Conservation (phyloP, 2,329 filamentous ascomycete genomes). For the Alternaria tenuissima region DNA sequence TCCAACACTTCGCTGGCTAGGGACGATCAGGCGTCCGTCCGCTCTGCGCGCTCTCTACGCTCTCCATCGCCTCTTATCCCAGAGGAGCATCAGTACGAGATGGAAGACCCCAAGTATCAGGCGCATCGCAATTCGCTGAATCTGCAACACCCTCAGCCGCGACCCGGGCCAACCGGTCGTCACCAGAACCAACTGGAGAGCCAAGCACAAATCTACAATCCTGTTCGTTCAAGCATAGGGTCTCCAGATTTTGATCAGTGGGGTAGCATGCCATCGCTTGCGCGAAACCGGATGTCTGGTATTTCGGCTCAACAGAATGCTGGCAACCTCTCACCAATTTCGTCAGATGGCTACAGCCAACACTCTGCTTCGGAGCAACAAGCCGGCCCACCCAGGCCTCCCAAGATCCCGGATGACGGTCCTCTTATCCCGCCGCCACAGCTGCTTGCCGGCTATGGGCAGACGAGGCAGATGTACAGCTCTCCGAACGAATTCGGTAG, state of each 20-base stretch:
- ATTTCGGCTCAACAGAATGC: constrained; percentile 40
- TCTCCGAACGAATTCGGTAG: constrained; percentile 48
- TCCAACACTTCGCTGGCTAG: constrained; percentile 50
- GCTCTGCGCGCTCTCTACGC: constrained; percentile 50
- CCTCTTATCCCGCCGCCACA: constrained; percentile 64
- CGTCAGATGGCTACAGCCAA: constrained; percentile 50
- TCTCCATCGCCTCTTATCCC: constrained; percentile 64
- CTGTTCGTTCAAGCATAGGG: constrained; percentile 31
- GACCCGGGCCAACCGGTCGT: constrained; percentile 75
- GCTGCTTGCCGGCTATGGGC: constrained; percentile 50
- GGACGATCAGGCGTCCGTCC: constrained; percentile 33
- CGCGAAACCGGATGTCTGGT: constrained; percentile 51
- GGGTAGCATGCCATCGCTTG: constrained; percentile 57
- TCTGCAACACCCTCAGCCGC: constrained; percentile 79
- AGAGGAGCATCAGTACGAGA: constrained; percentile 57
- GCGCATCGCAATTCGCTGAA: constrained; percentile 83
- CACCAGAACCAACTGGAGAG: constrained; percentile 78
- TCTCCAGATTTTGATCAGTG: constrained; percentile 57
- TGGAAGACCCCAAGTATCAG: constrained; percentile 78
- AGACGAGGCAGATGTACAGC: constrained; percentile 51
- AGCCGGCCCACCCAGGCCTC: constrained; percentile 58
- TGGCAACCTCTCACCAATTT: constrained; percentile 50
- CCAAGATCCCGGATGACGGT: constrained; percentile 64
- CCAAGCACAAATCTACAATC: constrained; percentile 73
- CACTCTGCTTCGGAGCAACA: constrained; percentile 51